Percentiles rank a stretch among this genome's conserved stretches.
Conservation (phyloP, 768 basidiomycete genomes). For the Serendipita sp. region DNA sequence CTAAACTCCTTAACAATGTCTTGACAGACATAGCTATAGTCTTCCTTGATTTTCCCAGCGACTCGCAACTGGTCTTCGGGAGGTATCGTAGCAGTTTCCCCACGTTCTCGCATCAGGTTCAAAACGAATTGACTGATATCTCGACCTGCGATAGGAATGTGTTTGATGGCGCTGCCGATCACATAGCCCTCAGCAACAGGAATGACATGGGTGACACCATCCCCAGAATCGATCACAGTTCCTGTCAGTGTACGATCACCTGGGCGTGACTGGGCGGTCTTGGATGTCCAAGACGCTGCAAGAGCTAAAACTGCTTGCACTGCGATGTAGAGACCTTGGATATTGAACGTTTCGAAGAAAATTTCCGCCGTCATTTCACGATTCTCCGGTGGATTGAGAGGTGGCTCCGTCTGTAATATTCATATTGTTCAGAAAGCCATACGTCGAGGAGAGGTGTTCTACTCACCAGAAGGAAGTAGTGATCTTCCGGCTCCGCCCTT, state of each 20-base stretch:
- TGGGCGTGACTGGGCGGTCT: conserved; percentile 39
- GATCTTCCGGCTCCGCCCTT: conserved; percentile 95
- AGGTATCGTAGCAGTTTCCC: conserved; percentile 78
- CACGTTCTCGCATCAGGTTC: conserved; percentile 87
- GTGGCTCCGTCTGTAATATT: conserved; percentile 77
- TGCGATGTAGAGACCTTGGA: conserved; percentile 95
- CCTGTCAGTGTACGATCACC: conserved; percentile 81
- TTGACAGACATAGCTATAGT: conserved; percentile 95
- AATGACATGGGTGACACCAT: conserved; percentile 98
- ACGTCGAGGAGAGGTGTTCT: background rate
- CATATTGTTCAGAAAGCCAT: background rate
- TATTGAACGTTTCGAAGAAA: conserved; percentile 99
- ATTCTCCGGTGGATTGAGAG: conserved; percentile 96
- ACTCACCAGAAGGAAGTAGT: conserved; percentile 89
- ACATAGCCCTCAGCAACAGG: conserved; percentile 95
- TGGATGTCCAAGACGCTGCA: conserved; percentile 93
- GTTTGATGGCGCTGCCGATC: conserved; percentile 96
- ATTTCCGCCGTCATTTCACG: conserved; percentile 98
- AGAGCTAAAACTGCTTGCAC: conserved; percentile 97
- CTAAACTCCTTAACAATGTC: conserved; percentile 98
- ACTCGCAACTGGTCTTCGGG: conserved; percentile 89
- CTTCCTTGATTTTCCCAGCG: conserved; percentile 92
- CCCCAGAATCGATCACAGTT: conserved; percentile 97
- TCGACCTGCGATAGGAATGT: conserved; percentile 95
- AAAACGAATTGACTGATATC: conserved; percentile 96